phyloP scores from a whole-genome alignment of 306 rosid genomes.

The Sechiopsis laciniata region DNA sequence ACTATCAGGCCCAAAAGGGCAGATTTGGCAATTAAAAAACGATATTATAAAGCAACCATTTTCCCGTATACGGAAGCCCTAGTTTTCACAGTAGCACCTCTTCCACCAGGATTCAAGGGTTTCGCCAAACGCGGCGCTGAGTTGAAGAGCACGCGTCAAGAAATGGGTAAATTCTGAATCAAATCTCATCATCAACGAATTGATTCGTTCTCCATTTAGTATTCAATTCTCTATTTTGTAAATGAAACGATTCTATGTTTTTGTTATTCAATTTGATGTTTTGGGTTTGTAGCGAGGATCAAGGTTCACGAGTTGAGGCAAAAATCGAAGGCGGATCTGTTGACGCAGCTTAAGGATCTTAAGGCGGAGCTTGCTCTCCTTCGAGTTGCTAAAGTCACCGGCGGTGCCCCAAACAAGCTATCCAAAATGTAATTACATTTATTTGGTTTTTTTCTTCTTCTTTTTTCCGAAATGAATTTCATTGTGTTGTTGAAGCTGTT shows the following conservation, averaged over 20 bases:
- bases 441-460: rapidly evolving
- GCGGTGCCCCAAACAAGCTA: slow-evolving; percentile 51
- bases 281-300: slow-evolving; percentile 34
- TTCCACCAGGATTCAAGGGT: slow-evolving; percentile 4
- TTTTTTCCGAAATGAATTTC: neutral
- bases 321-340: slow-evolving; percentile 36
- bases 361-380: slow-evolving; percentile 53
- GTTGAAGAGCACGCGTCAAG: neutral
- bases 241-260: neutral
- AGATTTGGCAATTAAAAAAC: neutral
- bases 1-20: slow-evolving; percentile 12
- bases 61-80: neutral
- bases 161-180: slow-evolving; percentile 3
- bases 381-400: slow-evolving; percentile 51
- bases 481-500: neutral
- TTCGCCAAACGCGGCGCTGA: slow-evolving; percentile 10
- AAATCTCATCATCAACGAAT: neutral
- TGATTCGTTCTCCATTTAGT: neutral
- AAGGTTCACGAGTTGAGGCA: slow-evolving; percentile 46
- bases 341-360: slow-evolving; percentile 42
- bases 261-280: neutral
- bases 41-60: neutral
- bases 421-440: slow-evolving; percentile 35
- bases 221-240: neutral
- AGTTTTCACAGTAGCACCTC: neutral